phyloP scores from a whole-genome alignment of 805 yeast species.

The Wickerhamomyces rabaulensis region DNA sequence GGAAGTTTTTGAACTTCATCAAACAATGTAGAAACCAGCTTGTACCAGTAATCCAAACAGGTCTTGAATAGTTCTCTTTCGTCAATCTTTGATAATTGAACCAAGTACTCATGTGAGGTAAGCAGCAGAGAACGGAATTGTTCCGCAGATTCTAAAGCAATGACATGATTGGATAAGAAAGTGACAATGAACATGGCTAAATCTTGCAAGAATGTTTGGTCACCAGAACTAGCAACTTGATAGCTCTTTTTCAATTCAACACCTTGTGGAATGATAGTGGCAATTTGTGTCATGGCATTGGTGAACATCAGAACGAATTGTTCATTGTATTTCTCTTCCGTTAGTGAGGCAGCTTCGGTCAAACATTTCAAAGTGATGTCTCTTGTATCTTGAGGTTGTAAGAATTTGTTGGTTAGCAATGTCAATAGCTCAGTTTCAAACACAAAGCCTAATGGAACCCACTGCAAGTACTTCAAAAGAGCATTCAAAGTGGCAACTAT shows the following conservation, averaged over 20 bases:
- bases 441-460: conserved; percentile 90
- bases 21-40: conserved; percentile 75
- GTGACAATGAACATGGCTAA: conserved; percentile 90
- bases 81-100: conserved; percentile 82
- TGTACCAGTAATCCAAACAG: conserved; percentile 91
- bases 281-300: conserved; percentile 65
- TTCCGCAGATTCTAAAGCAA: conserved; percentile 54
- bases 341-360: conserved; percentile 80
- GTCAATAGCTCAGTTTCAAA: conserved; percentile 81
- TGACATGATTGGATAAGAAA: conserved; percentile 69
- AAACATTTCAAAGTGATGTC: conserved; percentile 84
- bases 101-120: conserved; percentile 73
- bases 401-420: conserved; percentile 67
- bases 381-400: conserved; percentile 75
- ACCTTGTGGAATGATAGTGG: conserved; percentile 61
- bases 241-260: conserved; percentile 72
- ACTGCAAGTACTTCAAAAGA: conserved; percentile 77
- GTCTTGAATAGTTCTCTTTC: conserved; percentile 96
- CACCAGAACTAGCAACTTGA: conserved; percentile 67
- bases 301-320: conserved; percentile 69
- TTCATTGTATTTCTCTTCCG: conserved; percentile 46
- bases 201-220: conserved; percentile 93
- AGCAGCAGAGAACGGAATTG: conserved; percentile 53
- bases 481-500: conserved; percentile 81
- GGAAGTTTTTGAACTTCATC: conserved; percentile 84